Evolutionary conservation across 306 rosid genomes (phyloP), one percentile per base, ranked within the genome.

Genomic region (Comarum palustre): DNA sequence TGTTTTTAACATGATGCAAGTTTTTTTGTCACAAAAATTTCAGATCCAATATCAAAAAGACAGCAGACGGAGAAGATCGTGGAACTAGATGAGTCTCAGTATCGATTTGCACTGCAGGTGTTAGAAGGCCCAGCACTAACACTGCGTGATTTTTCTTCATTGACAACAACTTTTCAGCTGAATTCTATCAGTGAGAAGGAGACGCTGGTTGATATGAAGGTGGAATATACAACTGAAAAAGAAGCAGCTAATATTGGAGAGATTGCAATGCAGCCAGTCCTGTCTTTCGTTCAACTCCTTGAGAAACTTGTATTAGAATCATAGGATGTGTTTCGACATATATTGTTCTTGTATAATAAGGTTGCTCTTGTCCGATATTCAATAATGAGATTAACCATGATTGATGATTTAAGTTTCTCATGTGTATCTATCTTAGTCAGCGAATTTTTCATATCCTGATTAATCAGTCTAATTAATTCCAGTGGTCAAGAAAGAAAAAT

Each of bases 1-100:
- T 50, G 27, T 51, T 27, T 31, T 48, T 69, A 1, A 67, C 2
- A 67, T 43, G 55, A 50, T 19, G 55, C 55, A 50, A 50, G 24
- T 50, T 50, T 50, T 4, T 19, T 51, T 11, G 25, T 19, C 11
- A 19, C 10, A 7, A 51, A 38, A 19, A 6, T 68, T 17, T 41
- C 22, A 73, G 63, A 61, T 31, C 71, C 45, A 19, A 0, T 5
- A 36, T 32, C 24, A 15, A 65, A 14, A 4, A 65, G 42, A 39
- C 11, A 12, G 10, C 78, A 63, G 71, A 74, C 31, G 13, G 78
- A 74, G 51, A 63, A 74, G 54, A 51, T 74, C 15, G 78, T 74
- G 42, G 72, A 64, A 66, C 64, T 74, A 32, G 72, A 74, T 4
- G 72, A 63, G 19, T 50, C 64, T 13, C 19, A 34, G 72, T 50